Conservation (phyloP, 1,284 basidiomycete genomes). For the Cystobasidium pallidum region DNA sequence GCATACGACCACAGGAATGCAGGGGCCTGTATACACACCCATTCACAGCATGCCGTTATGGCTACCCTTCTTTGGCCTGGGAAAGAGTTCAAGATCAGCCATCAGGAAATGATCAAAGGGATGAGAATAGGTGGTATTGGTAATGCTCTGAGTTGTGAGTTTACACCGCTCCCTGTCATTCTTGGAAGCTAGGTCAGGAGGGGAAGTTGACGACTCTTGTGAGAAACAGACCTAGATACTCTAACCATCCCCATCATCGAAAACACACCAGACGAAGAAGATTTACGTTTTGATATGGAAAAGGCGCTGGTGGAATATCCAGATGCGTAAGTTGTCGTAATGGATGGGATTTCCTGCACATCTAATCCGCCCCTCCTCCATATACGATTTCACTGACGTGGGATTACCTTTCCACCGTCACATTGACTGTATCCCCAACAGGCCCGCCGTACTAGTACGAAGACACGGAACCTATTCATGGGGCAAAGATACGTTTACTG, state of each 20-base stretch:
- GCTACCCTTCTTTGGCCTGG: conserved; percentile 74
- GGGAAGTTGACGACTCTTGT: not conserved
- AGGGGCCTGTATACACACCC: conserved; percentile 82
- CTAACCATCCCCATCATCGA: conserved; percentile 84
- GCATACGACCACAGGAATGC: conserved; percentile 76
- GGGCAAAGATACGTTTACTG: conserved; percentile 73
- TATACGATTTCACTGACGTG: too few species aligned
- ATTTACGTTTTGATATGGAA: conserved; percentile 80
- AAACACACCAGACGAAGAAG: conserved; percentile 84
- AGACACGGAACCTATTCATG: conserved; percentile 65
- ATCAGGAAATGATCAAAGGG: conserved; percentile 88
- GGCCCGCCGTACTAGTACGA: conserved; percentile 73
- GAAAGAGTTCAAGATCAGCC: conserved; percentile 72
- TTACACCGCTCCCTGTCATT: too few species aligned
- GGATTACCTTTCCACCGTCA: too few species aligned
- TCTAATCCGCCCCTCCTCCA: too few species aligned
- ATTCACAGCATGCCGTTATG: conserved; percentile 74
- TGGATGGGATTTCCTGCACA: too few species aligned
- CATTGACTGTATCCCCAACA: not conserved
- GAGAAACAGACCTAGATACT: conserved; percentile 67
- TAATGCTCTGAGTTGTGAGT: conserved; percentile 64
- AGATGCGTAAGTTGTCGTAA: conserved; percentile 65
- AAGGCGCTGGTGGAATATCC: conserved; percentile 77
- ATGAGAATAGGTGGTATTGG: conserved; percentile 74
- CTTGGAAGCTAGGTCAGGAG: too few species aligned